Evolutionary conservation across 306 rosid genomes (phyloP).

Genomic region (Canavalia ensiformis): DNA sequence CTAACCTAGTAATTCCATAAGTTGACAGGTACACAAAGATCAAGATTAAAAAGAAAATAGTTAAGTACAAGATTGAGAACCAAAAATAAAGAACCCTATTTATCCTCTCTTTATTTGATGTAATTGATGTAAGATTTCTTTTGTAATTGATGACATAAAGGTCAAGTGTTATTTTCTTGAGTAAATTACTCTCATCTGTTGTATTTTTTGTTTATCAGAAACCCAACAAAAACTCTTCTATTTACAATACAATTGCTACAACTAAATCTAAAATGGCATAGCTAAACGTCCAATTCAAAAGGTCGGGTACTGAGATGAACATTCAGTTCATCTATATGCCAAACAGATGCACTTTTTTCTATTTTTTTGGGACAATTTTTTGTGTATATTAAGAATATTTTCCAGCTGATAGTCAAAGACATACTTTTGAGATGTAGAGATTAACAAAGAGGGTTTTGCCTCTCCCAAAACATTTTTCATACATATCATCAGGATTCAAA

Average conservation of each 20-base stretch:
- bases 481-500: too few species aligned
- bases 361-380: too few species aligned
- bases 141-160: neutral
- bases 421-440: too few species aligned
- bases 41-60: neutral
- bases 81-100: conserved; percentile 5
- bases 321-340: conserved; percentile 18
- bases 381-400: too few species aligned
- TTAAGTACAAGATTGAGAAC: neutral
- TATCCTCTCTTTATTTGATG: neutral
- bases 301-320: neutral
- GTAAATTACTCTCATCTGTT: neutral
- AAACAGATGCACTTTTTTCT: neutral
- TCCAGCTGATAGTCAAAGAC: too few species aligned
- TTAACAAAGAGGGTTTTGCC: too few species aligned
- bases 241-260: neutral
- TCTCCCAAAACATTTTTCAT: too few species aligned
- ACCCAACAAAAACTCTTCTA: neutral
- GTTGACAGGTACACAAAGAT: conserved; percentile 7
- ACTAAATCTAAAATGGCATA: conserved; percentile 7
- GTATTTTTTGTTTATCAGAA: neutral
- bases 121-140: conserved; percentile 4
- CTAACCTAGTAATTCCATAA: neutral
- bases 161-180: neutral
- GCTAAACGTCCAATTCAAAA: conserved; percentile 10